Evolutionary conservation across 2,329 filamentous ascomycete species (phyloP).

Genomic region (Pezicula carpinea): DNA sequence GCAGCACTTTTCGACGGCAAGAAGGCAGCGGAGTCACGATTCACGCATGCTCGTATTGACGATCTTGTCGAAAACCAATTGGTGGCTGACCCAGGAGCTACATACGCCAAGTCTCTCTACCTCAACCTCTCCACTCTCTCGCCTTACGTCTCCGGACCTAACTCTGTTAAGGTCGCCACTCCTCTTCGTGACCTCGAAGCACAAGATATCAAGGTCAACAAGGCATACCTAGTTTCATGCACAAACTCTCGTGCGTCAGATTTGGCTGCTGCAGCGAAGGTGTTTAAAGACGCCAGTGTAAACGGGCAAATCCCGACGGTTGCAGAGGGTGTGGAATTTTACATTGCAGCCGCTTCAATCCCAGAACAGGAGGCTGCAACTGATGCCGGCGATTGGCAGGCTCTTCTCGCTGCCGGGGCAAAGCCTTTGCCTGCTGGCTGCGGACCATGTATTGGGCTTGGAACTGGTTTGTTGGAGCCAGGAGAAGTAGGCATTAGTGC

Average conservation of each 20-base stretch:
- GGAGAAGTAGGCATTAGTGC: slow-evolving; percentile 86
- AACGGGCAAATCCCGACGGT: slow-evolving; percentile 64
- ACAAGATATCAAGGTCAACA: slow-evolving; percentile 73
- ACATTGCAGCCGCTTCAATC: slow-evolving; percentile 81
- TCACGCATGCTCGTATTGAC: slow-evolving; percentile 71
- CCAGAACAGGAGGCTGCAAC: slow-evolving; percentile 75
- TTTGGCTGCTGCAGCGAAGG: slow-evolving; percentile 73
- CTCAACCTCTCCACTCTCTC: slow-evolving; percentile 79
- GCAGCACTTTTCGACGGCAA: slow-evolving; percentile 54
- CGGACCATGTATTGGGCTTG: slow-evolving; percentile 82
- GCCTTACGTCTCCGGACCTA: slow-evolving; percentile 81
- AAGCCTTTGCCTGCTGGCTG: slow-evolving; percentile 67
- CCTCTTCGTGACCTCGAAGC: slow-evolving; percentile 69
- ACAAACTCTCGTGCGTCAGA: slow-evolving; percentile 84
- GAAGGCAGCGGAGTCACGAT: slow-evolving; percentile 47
- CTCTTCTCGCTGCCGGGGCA: slow-evolving; percentile 75
- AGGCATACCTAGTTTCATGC: slow-evolving; percentile 84
- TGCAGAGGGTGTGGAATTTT: slow-evolving; percentile 73
- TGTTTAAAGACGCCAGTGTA: slow-evolving; percentile 73
- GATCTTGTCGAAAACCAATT: slow-evolving; percentile 64
- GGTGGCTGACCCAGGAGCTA: slow-evolving; percentile 68
- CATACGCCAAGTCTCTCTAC: slow-evolving; percentile 79
- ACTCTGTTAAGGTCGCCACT: slow-evolving; percentile 83
- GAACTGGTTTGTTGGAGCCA: slow-evolving; percentile 68
- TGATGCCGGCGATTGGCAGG: slow-evolving; percentile 80